Evolutionary conservation across 371 early-diverging fungal species (phyloP).

Genomic region (Rhizopus stolonifer): DNA sequence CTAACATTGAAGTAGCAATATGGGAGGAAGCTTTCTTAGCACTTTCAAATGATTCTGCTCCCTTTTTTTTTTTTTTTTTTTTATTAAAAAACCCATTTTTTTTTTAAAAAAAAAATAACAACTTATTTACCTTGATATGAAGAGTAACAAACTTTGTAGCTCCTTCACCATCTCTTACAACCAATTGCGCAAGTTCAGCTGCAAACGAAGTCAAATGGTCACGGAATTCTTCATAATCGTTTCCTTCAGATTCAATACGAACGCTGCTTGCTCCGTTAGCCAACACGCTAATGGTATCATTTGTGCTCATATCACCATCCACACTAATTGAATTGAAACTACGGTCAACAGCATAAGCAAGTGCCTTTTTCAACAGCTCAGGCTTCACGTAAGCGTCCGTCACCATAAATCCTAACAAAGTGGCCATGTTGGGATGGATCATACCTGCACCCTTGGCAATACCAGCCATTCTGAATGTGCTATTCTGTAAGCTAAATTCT

Average conservation of each 20-base stretch:
- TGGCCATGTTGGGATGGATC: constrained; percentile 95
- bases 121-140: constrained; percentile 65
- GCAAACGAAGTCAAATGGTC: constrained; percentile 76
- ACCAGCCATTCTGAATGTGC: constrained; percentile 78
- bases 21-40: constrained; percentile 85
- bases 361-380: constrained; percentile 64
- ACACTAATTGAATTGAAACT: constrained; percentile 94
- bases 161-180: constrained; percentile 95
- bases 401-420: constrained; percentile 82
- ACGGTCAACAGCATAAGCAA: constrained; percentile 80
- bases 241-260: constrained; percentile 42
- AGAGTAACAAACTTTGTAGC: constrained; percentile 96
- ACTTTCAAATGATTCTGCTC: constrained; percentile 68
- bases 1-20: constrained; percentile 88
- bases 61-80: constrained; percentile 39
- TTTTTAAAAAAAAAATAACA: too few relatives aligned
- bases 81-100: too few relatives aligned
- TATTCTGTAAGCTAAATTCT: constrained; percentile 54
- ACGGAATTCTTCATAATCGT: constrained; percentile 70
- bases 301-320: constrained; percentile 96
- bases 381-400: constrained; percentile 80
- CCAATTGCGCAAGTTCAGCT: constrained; percentile 80
- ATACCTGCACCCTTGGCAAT: constrained; percentile 96
- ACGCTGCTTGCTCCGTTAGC: constrained; percentile 80
- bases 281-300: constrained; percentile 87